Conservation (phyloP, 805 yeast species). For the Diddensiella transvaalensis region DNA sequence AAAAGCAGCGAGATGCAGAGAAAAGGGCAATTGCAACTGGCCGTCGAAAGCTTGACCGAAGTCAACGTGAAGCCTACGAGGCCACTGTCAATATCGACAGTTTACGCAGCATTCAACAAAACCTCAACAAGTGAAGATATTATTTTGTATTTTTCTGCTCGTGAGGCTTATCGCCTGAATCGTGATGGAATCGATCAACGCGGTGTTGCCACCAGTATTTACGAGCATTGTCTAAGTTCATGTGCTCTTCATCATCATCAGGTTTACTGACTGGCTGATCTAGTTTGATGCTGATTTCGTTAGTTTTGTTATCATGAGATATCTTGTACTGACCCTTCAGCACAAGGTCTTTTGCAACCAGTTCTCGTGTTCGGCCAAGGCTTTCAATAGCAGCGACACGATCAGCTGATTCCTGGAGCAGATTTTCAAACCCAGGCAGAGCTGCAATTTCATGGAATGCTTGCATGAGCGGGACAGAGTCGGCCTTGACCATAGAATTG, state of each 20-base stretch:
- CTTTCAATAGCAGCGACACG: slow-evolving; percentile 75
- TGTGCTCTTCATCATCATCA: slow-evolving; percentile 22
- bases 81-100: slow-evolving; percentile 11
- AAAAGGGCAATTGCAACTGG: background rate
- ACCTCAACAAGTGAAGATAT: background rate
- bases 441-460: slow-evolving; percentile 76
- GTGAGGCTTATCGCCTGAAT: background rate
- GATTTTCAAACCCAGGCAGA: slow-evolving; percentile 65
- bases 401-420: slow-evolving; percentile 60
- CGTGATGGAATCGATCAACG: slow-evolving; percentile 12
- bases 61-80: slow-evolving; percentile 1
- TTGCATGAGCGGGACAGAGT: slow-evolving; percentile 85
- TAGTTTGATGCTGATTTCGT: slow-evolving; percentile 8
- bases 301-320: slow-evolving; percentile 8
- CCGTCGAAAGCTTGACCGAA: background rate
- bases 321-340: slow-evolving; percentile 28
- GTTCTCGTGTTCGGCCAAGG: slow-evolving; percentile 70
- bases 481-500: slow-evolving; percentile 66
- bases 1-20: background rate
- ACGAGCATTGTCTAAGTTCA: slow-evolving; percentile 18
- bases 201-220: slow-evolving; percentile 24
- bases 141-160: background rate
- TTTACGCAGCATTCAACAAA: background rate
- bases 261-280: slow-evolving; percentile 20
- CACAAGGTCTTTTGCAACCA: slow-evolving; percentile 66